Evolutionary conservation across 805 yeast species (phyloP).

Genomic region (Yarrowia sp.): DNA sequence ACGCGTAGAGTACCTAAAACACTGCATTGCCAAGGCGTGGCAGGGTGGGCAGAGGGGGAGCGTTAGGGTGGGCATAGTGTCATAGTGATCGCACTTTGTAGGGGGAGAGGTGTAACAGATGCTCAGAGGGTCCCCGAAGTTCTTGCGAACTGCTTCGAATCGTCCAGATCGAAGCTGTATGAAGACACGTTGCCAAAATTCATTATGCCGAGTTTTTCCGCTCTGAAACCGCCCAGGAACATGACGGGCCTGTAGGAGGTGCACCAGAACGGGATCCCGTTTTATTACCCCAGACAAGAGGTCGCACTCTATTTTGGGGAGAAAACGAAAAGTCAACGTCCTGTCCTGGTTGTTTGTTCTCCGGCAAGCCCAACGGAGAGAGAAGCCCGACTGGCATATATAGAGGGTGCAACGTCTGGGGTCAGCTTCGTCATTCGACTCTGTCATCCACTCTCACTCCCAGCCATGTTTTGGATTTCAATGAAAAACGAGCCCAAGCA

Average conservation of each 20-base stretch:
- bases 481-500: constrained; percentile 27
- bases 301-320: neutral
- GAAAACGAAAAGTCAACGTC: neutral
- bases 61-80: neutral
- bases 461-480: constrained; percentile 8
- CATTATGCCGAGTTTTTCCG: neutral
- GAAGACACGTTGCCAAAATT: too few relatives aligned
- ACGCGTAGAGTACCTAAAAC: neutral
- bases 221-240: neutral
- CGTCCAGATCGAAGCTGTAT: too few relatives aligned
- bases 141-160: too few relatives aligned
- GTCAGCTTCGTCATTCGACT: neutral
- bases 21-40: constrained; percentile 1
- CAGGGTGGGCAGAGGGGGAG: constrained; percentile 20
- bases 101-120: too few relatives aligned
- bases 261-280: neutral
- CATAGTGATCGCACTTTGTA: neutral
- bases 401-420: too few relatives aligned
- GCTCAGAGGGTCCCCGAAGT: too few relatives aligned
- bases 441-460: neutral
- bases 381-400: neutral
- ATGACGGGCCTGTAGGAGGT: neutral
- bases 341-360: neutral
- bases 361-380: neutral
- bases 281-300: neutral